A percentile compares a stretch with the other conserved stretches of the same genome.
Evolutionary conservation across 2,329 filamentous ascomycete genomes (phyloP).

Genomic region (Neoascochyta sp.): DNA sequence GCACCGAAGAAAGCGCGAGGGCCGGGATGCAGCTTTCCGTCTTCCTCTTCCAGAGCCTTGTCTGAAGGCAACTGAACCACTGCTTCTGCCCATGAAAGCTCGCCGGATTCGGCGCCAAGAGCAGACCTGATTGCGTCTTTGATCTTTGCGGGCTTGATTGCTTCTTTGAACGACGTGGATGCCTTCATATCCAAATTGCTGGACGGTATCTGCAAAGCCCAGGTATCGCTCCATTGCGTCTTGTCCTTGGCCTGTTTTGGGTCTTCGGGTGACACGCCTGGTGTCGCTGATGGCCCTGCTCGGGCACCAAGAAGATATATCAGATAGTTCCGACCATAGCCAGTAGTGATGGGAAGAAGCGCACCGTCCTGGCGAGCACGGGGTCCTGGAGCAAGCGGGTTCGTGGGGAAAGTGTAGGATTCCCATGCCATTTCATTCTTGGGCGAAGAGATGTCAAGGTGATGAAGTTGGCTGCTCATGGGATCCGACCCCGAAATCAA

Average conservation of each 20-base stretch:
- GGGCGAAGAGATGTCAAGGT: slow-evolving; percentile 19
- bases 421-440: slow-evolving; percentile 34
- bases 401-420: slow-evolving; percentile 42
- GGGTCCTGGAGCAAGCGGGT: slow-evolving; percentile 44
- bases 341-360: slow-evolving; percentile 42
- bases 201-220: slow-evolving; percentile 45
- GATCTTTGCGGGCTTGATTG: slow-evolving; percentile 43
- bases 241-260: slow-evolving; percentile 9
- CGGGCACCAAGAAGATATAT: slow-evolving; percentile 42
- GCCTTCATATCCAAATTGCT: slow-evolving; percentile 25
- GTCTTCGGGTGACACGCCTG: slow-evolving; percentile 4
- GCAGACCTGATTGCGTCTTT: slow-evolving; percentile 44
- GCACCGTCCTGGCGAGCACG: slow-evolving; percentile 39
- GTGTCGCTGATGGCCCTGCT: slow-evolving; percentile 2
- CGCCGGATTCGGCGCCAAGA: slow-evolving; percentile 41
- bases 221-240: slow-evolving; percentile 42
- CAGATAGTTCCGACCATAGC: slow-evolving; percentile 45
- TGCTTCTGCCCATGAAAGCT: slow-evolving; percentile 43
- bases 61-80: slow-evolving; percentile 38
- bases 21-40: slow-evolving; percentile 45
- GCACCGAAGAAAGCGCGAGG: slow-evolving; percentile 43
- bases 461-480: slow-evolving; percentile 28
- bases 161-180: slow-evolving; percentile 20
- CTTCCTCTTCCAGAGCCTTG: slow-evolving; percentile 26
- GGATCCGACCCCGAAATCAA: slow-evolving; percentile 37